These are phyloP conservation scores for Arthrobotrys pseudoclavata DNA, from an alignment of 2,329 filamentous ascomycete species.

Conservation along the genomic window DNA sequence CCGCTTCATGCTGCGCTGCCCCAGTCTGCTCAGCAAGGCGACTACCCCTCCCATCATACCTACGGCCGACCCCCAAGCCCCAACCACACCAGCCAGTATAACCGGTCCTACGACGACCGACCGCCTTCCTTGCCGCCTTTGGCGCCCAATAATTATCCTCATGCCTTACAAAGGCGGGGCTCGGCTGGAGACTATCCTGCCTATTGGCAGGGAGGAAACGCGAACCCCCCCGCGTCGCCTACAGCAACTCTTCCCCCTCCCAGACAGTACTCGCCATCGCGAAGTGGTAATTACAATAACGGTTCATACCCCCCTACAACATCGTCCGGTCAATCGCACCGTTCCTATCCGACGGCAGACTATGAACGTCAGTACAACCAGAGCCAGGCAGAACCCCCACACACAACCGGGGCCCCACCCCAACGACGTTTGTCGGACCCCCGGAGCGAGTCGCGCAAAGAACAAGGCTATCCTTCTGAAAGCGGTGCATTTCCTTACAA, in stretches of 20 bases:
- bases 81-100: conserved; percentile 35
- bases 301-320: conserved; percentile 44
- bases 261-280: conserved; percentile 54
- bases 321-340: conserved; percentile 26
- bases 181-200: conserved; percentile 62
- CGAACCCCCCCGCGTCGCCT: conserved; percentile 50
- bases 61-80: conserved; percentile 51
- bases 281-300: conserved; percentile 37
- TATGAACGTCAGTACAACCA: conserved; percentile 49
- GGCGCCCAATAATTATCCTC: conserved; percentile 63
- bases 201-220: conserved; percentile 46
- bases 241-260: conserved; percentile 57
- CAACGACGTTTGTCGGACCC: conserved; percentile 48
- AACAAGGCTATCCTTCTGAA: conserved; percentile 47
- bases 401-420: conserved; percentile 16
- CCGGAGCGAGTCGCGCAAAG: conserved; percentile 44
- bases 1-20: conserved; percentile 62
- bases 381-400: conserved; percentile 17
- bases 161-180: conserved; percentile 60
- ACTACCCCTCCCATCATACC: conserved; percentile 60
- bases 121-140: conserved; percentile 65
- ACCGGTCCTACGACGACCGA: conserved; percentile 63
- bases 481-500: conserved; percentile 38
- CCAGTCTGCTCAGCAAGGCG: conserved; percentile 50
- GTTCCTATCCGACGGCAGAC: conserved; percentile 37